These are phyloP conservation scores for Gynochthodes officinalis DNA, from an alignment of 257 asterid species.

Conservation along the genomic window DNA sequence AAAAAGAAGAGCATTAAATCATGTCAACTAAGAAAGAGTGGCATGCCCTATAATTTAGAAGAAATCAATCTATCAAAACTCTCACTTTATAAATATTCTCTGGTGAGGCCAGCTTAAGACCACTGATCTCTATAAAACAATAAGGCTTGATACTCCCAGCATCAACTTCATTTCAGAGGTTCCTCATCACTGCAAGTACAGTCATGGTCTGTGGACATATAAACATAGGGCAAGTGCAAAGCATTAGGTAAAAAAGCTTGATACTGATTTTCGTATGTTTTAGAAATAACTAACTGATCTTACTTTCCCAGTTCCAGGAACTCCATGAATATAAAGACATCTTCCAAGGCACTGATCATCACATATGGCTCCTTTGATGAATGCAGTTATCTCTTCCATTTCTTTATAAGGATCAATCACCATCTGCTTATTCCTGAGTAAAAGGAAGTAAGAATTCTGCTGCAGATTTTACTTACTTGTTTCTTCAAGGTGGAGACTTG, in stretches of 20 bases:
- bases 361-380: constrained; percentile 85
- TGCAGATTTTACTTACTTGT: constrained; percentile 52
- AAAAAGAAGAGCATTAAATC: constrained; percentile 27
- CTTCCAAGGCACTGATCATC: constrained; percentile 90
- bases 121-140: constrained; percentile 89
- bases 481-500: constrained; percentile 84
- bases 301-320: constrained; percentile 99
- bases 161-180: constrained; percentile 77
- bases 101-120: constrained; percentile 94
- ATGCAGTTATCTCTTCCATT: constrained; percentile 81
- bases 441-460: constrained; percentile 5
- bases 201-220: constrained; percentile 83
- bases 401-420: constrained; percentile 50
- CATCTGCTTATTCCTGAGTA: constrained; percentile 13
- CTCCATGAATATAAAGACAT: constrained; percentile 95
- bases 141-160: constrained; percentile 73
- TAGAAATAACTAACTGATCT: constrained; percentile 2
- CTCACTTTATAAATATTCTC: constrained; percentile 85
- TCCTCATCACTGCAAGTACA: constrained; percentile 81
- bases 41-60: constrained; percentile 7
- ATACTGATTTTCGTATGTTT: not conserved
- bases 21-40: constrained; percentile 6
- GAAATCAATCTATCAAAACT: not conserved
- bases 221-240: constrained; percentile 15
- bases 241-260: not conserved